Conservation (phyloP, 2,329 filamentous ascomycete genomes). For the Ceratocystiopsis sp. region DNA sequence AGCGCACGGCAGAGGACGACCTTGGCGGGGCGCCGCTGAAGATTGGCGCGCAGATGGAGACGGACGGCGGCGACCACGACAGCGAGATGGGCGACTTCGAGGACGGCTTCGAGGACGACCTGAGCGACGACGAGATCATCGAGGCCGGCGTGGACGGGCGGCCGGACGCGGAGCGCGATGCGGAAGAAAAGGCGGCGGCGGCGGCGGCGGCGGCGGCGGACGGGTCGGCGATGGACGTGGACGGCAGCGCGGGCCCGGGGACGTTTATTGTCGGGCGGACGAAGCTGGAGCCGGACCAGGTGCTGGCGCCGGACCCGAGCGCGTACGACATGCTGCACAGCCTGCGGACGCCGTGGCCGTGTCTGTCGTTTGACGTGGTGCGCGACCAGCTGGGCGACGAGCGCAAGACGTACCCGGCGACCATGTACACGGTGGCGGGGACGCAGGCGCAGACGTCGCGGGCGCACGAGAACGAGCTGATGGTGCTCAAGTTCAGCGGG, state of each 20-base stretch:
- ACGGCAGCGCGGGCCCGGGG: constrained; percentile 39
- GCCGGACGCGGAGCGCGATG: constrained; percentile 82
- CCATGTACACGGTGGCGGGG: constrained; percentile 85
- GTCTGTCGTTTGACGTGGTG: constrained; percentile 86
- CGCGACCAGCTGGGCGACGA: constrained; percentile 74
- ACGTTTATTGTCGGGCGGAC: constrained; percentile 93
- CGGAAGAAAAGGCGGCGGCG: constrained; percentile 59
- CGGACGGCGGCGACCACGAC: constrained; percentile 36
- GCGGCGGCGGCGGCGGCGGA: constrained; percentile 22
- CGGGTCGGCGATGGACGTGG: constrained; percentile 62
- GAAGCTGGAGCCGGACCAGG: constrained; percentile 80
- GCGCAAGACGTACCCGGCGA: constrained; percentile 84
- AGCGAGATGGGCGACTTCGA: constrained; percentile 69
- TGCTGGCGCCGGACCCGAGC: constrained; percentile 76
- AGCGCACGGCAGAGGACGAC: constrained; percentile 9
- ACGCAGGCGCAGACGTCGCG: constrained; percentile 71
- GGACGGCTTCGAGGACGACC: constrained; percentile 87
- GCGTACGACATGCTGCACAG: constrained; percentile 97
- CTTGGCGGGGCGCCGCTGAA: constrained; percentile 29
- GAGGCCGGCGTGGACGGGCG: constrained; percentile 88
- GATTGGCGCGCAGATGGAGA: constrained; percentile 47
- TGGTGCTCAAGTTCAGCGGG: constrained; percentile 93
- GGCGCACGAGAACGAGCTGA: constrained; percentile 75
- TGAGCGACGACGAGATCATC: constrained; percentile 73
- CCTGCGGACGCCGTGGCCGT: constrained; percentile 89